Conservation (phyloP, 2,329 filamentous ascomycete species). For the Calonectria hongkongensis region DNA sequence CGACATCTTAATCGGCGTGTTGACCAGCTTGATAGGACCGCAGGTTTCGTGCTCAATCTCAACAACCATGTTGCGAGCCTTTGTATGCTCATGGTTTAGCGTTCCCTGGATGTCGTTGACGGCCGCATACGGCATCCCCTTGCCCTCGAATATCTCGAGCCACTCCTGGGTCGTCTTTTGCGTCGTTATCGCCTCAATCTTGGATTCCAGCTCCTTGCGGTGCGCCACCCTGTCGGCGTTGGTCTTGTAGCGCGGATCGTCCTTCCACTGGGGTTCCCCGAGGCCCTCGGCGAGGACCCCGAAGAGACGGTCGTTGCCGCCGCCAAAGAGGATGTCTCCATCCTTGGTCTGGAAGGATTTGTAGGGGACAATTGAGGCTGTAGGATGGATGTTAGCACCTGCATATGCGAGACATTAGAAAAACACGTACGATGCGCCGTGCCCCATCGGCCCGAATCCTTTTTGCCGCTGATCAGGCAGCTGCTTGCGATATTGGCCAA, state of each 20-base stretch:
- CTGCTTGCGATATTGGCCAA: slow-evolving; percentile 97
- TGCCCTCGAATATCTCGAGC: slow-evolving; percentile 90
- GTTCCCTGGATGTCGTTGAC: slow-evolving; percentile 94
- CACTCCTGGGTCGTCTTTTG: slow-evolving; percentile 91
- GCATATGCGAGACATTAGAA: neutral
- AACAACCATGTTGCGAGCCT: slow-evolving; percentile 90
- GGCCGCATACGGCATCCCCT: slow-evolving; percentile 92
- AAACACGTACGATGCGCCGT: slow-evolving; percentile 88
- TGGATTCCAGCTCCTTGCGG: slow-evolving; percentile 83
- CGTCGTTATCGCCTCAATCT: slow-evolving; percentile 85
- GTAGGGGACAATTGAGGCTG: slow-evolving; percentile 98
- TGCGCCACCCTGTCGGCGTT: slow-evolving; percentile 81
- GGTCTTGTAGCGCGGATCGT: slow-evolving; percentile 74
- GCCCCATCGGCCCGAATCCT: slow-evolving; percentile 93
- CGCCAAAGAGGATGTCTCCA: slow-evolving; percentile 81
- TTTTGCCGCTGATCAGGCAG: slow-evolving; percentile 89
- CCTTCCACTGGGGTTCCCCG: slow-evolving; percentile 75
- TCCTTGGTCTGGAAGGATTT: slow-evolving; percentile 86
- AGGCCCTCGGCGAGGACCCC: slow-evolving; percentile 78
- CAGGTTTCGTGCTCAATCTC: slow-evolving; percentile 89
- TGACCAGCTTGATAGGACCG: slow-evolving; percentile 91
- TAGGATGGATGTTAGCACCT: slow-evolving; percentile 21
- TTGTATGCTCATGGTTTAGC: slow-evolving; percentile 88
- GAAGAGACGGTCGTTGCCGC: slow-evolving; percentile 83
- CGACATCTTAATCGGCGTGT: slow-evolving; percentile 96